Conservation (phyloP, 495 filamentous ascomycete genomes). For the Lasiosphaeria ovina region DNA sequence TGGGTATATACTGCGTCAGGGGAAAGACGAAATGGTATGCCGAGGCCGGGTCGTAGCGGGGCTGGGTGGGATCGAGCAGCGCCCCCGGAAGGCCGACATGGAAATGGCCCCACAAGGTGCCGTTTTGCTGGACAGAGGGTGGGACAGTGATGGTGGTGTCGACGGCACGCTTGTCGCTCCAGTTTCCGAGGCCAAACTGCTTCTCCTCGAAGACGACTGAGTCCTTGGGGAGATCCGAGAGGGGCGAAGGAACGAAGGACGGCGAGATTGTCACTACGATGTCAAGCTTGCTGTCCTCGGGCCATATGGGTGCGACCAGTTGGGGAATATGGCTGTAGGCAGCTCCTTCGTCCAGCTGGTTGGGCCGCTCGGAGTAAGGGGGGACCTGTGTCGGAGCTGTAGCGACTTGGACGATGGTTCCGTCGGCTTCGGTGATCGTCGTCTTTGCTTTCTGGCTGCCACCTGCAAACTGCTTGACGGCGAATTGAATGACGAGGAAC, state of each 20-base stretch:
- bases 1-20: constrained; percentile 82
- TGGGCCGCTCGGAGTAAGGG: constrained; percentile 62
- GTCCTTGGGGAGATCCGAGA: constrained; percentile 56
- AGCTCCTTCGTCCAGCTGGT: constrained; percentile 55
- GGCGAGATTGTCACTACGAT: constrained; percentile 81
- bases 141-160: constrained; percentile 79
- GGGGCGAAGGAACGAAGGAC: constrained; percentile 64
- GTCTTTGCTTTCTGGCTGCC: constrained; percentile 47
- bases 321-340: constrained; percentile 73
- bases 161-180: constrained; percentile 71
- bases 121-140: constrained; percentile 80
- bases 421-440: constrained; percentile 46
- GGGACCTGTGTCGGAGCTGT: constrained; percentile 54
- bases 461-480: constrained; percentile 47
- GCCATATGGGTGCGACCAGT: constrained; percentile 83
- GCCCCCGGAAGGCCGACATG: constrained; percentile 75
- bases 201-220: constrained; percentile 74
- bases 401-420: constrained; percentile 43
- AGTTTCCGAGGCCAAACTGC: constrained; percentile 77
- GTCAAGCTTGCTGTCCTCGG: constrained; percentile 71
- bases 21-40: constrained; percentile 83
- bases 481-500: constrained; percentile 47
- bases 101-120: constrained; percentile 91
- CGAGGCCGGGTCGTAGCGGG: constrained; percentile 65
- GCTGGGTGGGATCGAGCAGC: constrained; percentile 68